phyloP scores from a whole-genome alignment of 1,284 basidiomycete genomes.

The Rhodotorula glutinis region DNA sequence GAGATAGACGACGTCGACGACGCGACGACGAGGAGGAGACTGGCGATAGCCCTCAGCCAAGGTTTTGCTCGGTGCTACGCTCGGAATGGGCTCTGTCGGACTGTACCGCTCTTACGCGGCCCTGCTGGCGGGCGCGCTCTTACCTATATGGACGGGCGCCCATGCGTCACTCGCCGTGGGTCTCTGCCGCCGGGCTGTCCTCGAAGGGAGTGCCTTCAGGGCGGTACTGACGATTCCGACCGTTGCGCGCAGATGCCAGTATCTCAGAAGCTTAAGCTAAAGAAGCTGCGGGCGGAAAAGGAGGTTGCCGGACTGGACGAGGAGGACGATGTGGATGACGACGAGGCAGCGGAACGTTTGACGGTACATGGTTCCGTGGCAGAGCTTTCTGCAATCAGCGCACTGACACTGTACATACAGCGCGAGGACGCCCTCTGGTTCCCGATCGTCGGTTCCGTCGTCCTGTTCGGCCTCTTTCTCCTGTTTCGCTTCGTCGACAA shows the following conservation, averaged over 20 bases:
- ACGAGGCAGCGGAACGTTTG: conserved; percentile 29
- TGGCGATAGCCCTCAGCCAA: no score
- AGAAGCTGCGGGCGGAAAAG: conserved; percentile 3
- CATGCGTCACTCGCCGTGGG: conserved; percentile 33
- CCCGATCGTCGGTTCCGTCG: conserved; percentile 61
- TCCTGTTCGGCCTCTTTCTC: conserved; percentile 65
- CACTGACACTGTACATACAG: background rate
- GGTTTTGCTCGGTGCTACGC: no score
- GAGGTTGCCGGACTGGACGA: conserved; percentile 19
- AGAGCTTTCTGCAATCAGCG: background rate
- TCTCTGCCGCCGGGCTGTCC: background rate
- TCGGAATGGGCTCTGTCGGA: background rate
- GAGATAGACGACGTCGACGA: no score
- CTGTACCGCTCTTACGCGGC: conserved; percentile 30
- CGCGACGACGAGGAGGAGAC: no score
- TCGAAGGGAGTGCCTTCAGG: no score
- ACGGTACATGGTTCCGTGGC: conserved; percentile 7
- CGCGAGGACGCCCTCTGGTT: conserved; percentile 55
- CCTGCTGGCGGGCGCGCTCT: conserved; percentile 38
- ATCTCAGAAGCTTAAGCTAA: conserved; percentile 14
- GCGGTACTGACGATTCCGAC: no score
- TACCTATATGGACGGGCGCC: conserved; percentile 41
- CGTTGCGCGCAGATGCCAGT: conserved; percentile 34
- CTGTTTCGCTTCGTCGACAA: conserved; percentile 67
- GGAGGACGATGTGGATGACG: conserved; percentile 36